Conservation (phyloP, 176 grass and related monocot genomes). For the Typha latifolia region DNA sequence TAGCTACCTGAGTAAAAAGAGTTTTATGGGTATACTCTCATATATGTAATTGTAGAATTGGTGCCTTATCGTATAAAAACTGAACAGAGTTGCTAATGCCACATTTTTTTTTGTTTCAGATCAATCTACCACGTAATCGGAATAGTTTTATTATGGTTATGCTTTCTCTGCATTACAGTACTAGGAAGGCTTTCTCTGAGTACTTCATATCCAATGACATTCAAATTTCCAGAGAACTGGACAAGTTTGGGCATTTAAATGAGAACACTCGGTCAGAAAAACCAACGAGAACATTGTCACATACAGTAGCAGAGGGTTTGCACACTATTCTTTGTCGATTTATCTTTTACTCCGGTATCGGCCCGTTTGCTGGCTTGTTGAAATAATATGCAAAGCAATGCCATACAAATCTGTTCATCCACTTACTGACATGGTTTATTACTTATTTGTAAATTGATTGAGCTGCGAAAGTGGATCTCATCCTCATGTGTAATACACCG, state of each 20-base stretch:
- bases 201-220: conserved; percentile 51
- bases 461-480: neutral
- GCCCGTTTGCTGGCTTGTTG: neutral
- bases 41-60: no score
- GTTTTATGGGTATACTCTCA: no score
- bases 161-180: conserved; percentile 49
- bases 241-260: conserved; percentile 49
- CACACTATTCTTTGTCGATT: conserved; percentile 17
- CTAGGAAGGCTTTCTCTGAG: conserved; percentile 52
- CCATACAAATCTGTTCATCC: conserved; percentile 6
- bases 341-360: conserved; percentile 15
- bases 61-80: no score
- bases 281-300: conserved; percentile 44
- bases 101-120: conserved; percentile 34
- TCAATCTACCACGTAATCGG: conserved; percentile 70
- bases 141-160: conserved; percentile 53
- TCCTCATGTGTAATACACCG: no score
- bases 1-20: no score
- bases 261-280: conserved; percentile 30
- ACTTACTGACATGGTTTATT: conserved; percentile 5
- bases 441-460: conserved; percentile 1
- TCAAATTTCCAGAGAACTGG: conserved; percentile 68
- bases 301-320: conserved; percentile 19
- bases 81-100: neutral
- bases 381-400: conserved; percentile 5